A percentile compares a stretch with the other conserved stretches of the same genome.
Evolutionary conservation across 164 flowering plant genomes (phyloP).

Genomic region (Magnolia kwangsiensis): DNA sequence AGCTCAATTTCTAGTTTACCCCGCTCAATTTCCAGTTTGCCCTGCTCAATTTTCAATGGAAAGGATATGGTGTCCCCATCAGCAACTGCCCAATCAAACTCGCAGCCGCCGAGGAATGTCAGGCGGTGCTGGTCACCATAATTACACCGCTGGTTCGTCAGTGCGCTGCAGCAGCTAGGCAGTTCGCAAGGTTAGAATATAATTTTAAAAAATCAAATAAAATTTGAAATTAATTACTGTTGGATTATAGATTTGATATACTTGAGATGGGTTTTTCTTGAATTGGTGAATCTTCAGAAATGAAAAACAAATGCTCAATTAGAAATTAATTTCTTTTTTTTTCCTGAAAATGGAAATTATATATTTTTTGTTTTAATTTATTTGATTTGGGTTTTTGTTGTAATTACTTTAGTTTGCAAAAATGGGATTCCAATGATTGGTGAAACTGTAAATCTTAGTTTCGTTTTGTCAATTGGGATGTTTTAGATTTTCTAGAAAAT

Average conservation of each 20-base stretch:
- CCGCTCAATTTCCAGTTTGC: too few species aligned
- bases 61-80: slow-evolving; percentile 17
- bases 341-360: background rate
- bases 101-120: slow-evolving; percentile 53
- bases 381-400: background rate
- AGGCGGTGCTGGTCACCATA: slow-evolving; percentile 95
- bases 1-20: too few species aligned
- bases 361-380: background rate
- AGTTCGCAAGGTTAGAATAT: slow-evolving; percentile 61
- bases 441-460: too few species aligned
- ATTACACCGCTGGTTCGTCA: slow-evolving; percentile 68
- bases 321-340: background rate
- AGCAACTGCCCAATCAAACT: slow-evolving; percentile 9
- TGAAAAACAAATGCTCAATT: too few species aligned
- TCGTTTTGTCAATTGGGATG: background rate
- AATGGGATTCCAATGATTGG: too few species aligned
- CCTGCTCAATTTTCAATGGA: too few species aligned
- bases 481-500: background rate
- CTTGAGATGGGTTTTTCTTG: background rate
- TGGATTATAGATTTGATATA: background rate
- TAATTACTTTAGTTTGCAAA: too few species aligned
- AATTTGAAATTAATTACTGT: background rate
- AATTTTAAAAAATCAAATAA: background rate
- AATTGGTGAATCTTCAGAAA: background rate
- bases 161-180: slow-evolving; percentile 78